These are phyloP conservation scores for Paratinospora sagittata DNA, from an alignment of 164 flowering plant species.

Conservation along the genomic window DNA sequence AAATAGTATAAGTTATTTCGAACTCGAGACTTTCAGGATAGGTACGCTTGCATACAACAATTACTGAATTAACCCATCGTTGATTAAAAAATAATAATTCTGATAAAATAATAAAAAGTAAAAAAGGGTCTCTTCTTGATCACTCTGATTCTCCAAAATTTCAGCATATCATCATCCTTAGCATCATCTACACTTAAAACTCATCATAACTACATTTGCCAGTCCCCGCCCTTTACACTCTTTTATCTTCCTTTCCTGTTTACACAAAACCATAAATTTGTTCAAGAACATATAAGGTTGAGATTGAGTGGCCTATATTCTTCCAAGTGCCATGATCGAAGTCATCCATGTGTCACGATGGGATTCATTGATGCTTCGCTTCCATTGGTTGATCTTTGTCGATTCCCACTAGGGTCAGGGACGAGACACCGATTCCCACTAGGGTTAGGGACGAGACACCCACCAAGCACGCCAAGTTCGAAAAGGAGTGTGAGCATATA, in stretches of 20 bases:
- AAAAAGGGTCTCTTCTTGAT: neutral
- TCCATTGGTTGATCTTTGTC: constrained; percentile 3
- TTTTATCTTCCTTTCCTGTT: neutral
- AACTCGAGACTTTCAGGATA: too few relatives aligned
- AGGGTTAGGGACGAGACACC: too few relatives aligned
- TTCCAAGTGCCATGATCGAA: constrained; percentile 1
- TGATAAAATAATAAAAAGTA: too few relatives aligned
- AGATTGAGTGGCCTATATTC: constrained; percentile 16
- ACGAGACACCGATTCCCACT: too few relatives aligned
- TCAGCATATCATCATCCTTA: neutral
- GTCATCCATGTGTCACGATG: constrained; percentile 10
- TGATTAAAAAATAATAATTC: too few relatives aligned
- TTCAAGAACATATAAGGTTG: constrained; percentile 9
- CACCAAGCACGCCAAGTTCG: constrained; percentile 9
- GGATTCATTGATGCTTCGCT: constrained; percentile 6
- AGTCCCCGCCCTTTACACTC: neutral
- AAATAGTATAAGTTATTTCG: too few relatives aligned
- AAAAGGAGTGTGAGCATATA: neutral
- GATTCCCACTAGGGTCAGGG: constrained; percentile 5
- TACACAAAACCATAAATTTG: neutral
- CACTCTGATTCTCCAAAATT: neutral
- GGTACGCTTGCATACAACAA: too few relatives aligned
- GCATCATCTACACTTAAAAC: constrained; percentile 7
- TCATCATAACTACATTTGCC: constrained; percentile 4
- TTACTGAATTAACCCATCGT: too few relatives aligned